Conservation (phyloP, 768 basidiomycete genomes). For the Tylopilus rubrobrunneus region DNA sequence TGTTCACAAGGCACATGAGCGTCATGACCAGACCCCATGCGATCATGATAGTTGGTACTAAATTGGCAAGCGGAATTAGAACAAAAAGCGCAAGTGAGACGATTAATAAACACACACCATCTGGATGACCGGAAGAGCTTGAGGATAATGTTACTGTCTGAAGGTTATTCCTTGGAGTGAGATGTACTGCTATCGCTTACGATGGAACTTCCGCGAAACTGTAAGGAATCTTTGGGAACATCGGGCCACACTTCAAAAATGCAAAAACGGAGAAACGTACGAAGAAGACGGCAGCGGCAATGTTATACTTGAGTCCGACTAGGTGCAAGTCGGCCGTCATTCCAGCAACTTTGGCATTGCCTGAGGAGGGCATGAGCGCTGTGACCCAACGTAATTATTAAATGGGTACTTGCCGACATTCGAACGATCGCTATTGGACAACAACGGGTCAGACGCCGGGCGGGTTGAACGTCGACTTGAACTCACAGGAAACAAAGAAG, state of each 20-base stretch:
- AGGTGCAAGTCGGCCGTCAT: slow-evolving; percentile 38
- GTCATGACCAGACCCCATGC: slow-evolving; percentile 37
- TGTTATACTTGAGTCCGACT: slow-evolving; percentile 33
- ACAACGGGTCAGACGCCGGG: neutral
- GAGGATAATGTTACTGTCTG: slow-evolving; percentile 33
- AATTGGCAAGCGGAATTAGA: slow-evolving; percentile 13
- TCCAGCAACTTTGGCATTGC: slow-evolving; percentile 44
- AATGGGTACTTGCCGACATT: slow-evolving; percentile 37
- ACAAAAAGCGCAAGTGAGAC: neutral
- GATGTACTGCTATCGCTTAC: slow-evolving; percentile 20
- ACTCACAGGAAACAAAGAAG: slow-evolving; percentile 46
- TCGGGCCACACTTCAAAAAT: neutral
- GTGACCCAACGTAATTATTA: neutral
- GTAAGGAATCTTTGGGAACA: slow-evolving; percentile 30
- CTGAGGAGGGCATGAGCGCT: slow-evolving; percentile 18
- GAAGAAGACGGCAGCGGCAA: slow-evolving; percentile 38
- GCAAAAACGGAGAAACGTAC: slow-evolving; percentile 8
- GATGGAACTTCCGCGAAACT: slow-evolving; percentile 36
- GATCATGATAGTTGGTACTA: slow-evolving; percentile 38
- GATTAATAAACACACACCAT: slow-evolving; percentile 28
- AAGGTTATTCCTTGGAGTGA: neutral
- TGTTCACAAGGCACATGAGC: slow-evolving; percentile 36
- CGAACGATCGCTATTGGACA: slow-evolving; percentile 36
- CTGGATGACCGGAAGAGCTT: slow-evolving; percentile 33
- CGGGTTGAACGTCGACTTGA: neutral